These are phyloP conservation scores for Tuber indicum DNA, from an alignment of 495 filamentous ascomycete species.

Conservation along the genomic window DNA sequence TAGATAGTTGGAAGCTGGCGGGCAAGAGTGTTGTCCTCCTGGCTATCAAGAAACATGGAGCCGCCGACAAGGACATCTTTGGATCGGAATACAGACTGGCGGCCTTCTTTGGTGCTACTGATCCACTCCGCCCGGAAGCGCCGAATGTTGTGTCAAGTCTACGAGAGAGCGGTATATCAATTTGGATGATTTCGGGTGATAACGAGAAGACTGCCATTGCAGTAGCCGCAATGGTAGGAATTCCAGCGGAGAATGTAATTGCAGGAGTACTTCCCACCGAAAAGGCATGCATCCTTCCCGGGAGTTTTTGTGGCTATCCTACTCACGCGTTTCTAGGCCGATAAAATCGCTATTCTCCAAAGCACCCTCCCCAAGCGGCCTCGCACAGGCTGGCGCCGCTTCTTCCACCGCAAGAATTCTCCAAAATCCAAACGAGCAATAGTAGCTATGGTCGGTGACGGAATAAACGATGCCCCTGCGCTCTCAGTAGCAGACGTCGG, in stretches of 20 bases:
- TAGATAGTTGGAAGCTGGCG: slow-evolving; percentile 61
- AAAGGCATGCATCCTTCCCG: slow-evolving; percentile 47
- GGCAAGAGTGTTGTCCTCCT: slow-evolving; percentile 70
- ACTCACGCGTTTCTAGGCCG: slow-evolving; percentile 46
- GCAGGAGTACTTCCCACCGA: slow-evolving; percentile 79
- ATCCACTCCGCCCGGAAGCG: slow-evolving; percentile 75
- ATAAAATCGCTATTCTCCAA: slow-evolving; percentile 75
- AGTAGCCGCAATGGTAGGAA: slow-evolving; percentile 69
- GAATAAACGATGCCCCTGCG: slow-evolving; percentile 83
- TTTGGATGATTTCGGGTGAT: slow-evolving; percentile 94
- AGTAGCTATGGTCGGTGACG: slow-evolving; percentile 70
- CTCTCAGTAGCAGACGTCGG: slow-evolving; percentile 73
- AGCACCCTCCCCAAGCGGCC: slow-evolving; percentile 47
- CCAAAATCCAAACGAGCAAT: slow-evolving; percentile 40
- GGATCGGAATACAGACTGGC: slow-evolving; percentile 43
- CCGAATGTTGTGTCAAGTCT: slow-evolving; percentile 60
- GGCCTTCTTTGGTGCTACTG: slow-evolving; percentile 55
- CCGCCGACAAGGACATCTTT: slow-evolving; percentile 7
- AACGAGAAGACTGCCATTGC: slow-evolving; percentile 65
- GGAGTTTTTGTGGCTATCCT: not conserved
- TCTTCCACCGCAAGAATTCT: slow-evolving; percentile 37
- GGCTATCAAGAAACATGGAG: slow-evolving; percentile 45
- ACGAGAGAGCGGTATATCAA: slow-evolving; percentile 56
- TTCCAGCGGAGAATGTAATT: slow-evolving; percentile 67
- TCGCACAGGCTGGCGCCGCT: slow-evolving; percentile 30